Evolutionary conservation across 2,329 filamentous ascomycete genomes (phyloP), one percentile per base, ranked within the genome.

Genomic region (Pyrenophora graminea): DNA sequence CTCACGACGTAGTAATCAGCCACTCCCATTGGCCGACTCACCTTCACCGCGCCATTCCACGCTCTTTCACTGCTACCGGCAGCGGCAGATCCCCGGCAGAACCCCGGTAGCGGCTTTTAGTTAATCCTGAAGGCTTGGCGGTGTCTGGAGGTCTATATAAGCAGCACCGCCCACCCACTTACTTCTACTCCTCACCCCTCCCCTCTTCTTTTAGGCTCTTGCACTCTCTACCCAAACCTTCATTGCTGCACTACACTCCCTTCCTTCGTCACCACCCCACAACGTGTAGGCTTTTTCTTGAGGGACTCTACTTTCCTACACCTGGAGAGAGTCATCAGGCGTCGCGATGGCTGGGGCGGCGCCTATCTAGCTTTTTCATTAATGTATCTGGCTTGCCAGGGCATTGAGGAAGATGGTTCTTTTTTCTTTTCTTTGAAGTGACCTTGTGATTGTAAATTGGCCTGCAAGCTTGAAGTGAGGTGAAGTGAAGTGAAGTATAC

Each of bases 261-360:
- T 6, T 9, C 23, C 23, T 21, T 21, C 19, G 19, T 21, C 19
- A 21, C 19, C 19, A 21, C 19, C 5, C 5, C 19, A 5, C 3
- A 21, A 3, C 19, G 19, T 3, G 19, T 5, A 21, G 19, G 3
- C 27, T 12, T 12, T 30, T 9, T 12, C 2, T 27, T 33, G 42
- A 45, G 42, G 27, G 42, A 45, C 42, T 45, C 33, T 19, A n/a
- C 10, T 15, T 19, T 15, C 15, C 15, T 27, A 37, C 42, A 25
- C 33, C 15, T 32, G 47, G 47, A 36, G 47, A 10, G 47, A 40
- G 43, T 51, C 36, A 55, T 55, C 47, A 30, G 45, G 39, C 5
- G 23, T 32, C 39, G 47, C 38, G 47, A 17, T 25, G 27, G 27
- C 12, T 10, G 27, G 27, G 27, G 25, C 25, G 25, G 25, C 19